Evolutionary conservation across 306 rosid genomes (phyloP).

Genomic region (Vigna nakashimae): DNA sequence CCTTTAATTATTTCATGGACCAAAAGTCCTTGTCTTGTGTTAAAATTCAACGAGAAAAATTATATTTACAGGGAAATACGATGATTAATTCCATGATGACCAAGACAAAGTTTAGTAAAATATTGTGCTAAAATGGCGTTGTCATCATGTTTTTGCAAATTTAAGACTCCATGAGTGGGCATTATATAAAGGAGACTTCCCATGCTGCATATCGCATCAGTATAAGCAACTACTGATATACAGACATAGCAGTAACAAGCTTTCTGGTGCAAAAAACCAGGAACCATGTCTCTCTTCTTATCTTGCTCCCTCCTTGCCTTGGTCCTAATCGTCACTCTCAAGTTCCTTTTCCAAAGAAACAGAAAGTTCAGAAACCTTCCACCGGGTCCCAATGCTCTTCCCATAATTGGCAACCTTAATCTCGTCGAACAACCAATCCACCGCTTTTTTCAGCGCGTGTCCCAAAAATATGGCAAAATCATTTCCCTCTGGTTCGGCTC

Average conservation of each 20-base stretch:
- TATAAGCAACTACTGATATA: neutral
- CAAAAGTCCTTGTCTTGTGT: neutral
- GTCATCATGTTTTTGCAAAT: too few relatives aligned
- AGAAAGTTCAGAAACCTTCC: constrained; percentile 1
- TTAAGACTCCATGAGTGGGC: neutral
- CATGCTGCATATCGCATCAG: neutral
- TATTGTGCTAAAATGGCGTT: too few relatives aligned
- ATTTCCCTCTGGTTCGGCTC: constrained; percentile 6
- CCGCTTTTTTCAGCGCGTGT: neutral
- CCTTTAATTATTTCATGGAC: too few relatives aligned
- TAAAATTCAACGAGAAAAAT: too few relatives aligned
- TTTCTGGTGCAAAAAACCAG: neutral
- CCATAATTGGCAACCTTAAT: constrained; percentile 9
- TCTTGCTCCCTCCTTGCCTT: neutral
- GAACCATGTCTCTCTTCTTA: neutral
- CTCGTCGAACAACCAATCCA: constrained; percentile 1
- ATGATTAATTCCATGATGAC: too few relatives aligned
- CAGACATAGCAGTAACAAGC: neutral
- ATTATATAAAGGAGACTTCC: neutral
- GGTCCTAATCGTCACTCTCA: neutral
- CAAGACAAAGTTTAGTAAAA: too few relatives aligned
- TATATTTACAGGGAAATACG: too few relatives aligned
- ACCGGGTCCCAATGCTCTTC: neutral
- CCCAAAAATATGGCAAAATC: neutral
- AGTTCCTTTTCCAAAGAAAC: neutral